Base-by-base conservation (phyloP, 208 protist genomes). In the Phytomonas sp. region DNA sequence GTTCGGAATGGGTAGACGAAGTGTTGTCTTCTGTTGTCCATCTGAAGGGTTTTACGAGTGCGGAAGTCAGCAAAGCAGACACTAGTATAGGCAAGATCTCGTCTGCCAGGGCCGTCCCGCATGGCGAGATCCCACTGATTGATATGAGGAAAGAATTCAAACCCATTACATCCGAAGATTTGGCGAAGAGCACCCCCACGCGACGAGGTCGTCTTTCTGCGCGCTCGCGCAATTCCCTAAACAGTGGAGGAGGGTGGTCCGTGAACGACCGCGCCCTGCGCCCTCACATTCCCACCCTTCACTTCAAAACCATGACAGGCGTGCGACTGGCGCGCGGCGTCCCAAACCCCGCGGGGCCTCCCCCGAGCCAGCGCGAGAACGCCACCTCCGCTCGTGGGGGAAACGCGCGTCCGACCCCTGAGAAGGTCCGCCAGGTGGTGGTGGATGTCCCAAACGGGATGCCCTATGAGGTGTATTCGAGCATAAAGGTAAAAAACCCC, bases 141-240 rank as follows among this genome's bases (percentile, higher is more conserved):
- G 86, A 91, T 56, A 68, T 91, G 10, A 82, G 86, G 37, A 77
- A 19, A 29, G 82, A 83, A 29, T 91, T 91, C 62, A 78, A 72
- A 62, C 79, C 79, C 3, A 49, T 65, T 29, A 66, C 76, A 23
- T 42, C 66, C 5, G 66, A 74, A 4, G 40, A 49, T 16, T 49
- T 49, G 14, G 40, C 40, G 14, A 49, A 49, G 40, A 12, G 6
- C 40, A 49, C 10, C 14, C 7, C 12, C 14, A 23, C 40, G 14
- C 40, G 6, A 49, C 10, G 40, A 16, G 40, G 40, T 10, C 40
- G 19, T 49, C 40, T 49, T 49, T 49, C 40, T 49, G 14, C 40
- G 40, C 40, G 40, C 12, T 49, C 40, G 19, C 40, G 12, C 40
- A 49, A 49, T 12, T 16, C 7, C 2, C 6, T 49, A 12, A 10